phyloP scores from a whole-genome alignment of 352 stramenopile species.

The Phytophthora cactorum region DNA sequence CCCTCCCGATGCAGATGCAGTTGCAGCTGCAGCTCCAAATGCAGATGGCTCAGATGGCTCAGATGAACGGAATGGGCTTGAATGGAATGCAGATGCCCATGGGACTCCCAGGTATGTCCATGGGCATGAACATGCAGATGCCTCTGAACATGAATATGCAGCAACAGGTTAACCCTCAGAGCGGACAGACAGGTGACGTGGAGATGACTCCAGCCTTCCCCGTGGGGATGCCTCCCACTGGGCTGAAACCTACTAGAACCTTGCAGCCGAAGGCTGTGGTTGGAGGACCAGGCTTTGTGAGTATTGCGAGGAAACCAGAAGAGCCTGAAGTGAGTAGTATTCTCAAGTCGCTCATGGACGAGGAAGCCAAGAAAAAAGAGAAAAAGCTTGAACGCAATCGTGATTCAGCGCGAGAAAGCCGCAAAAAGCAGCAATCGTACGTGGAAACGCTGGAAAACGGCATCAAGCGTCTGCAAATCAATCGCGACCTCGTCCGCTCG shows the following conservation, averaged over 20 bases:
- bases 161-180: slow-evolving; percentile 45
- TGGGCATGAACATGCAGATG: slow-evolving; percentile 63
- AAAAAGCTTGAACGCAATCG: slow-evolving; percentile 91
- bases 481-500: slow-evolving; percentile 70
- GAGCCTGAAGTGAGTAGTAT: slow-evolving; percentile 86
- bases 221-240: slow-evolving; percentile 10
- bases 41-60: slow-evolving; percentile 52
- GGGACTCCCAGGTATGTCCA: slow-evolving; percentile 41
- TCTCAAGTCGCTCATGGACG: slow-evolving; percentile 87
- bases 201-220: slow-evolving; percentile 35
- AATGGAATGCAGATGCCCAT: slow-evolving; percentile 61
- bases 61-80: slow-evolving; percentile 56
- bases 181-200: slow-evolving; percentile 32
- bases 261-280: slow-evolving; percentile 58
- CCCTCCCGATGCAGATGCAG: slow-evolving; percentile 47
- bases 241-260: slow-evolving; percentile 37
- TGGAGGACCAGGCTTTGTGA: slow-evolving; percentile 64
- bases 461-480: slow-evolving; percentile 89
- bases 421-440: slow-evolving; percentile 90
- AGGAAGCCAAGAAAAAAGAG: slow-evolving; percentile 90
- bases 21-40: slow-evolving; percentile 43
- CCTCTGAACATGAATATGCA: slow-evolving; percentile 44
- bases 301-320: slow-evolving; percentile 81
- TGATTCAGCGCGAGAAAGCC: slow-evolving; percentile 83
- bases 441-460: slow-evolving; percentile 87